Base-by-base conservation (phyloP, 805 yeast species). In the Zygosaccharomyces kombuchaensis region DNA sequence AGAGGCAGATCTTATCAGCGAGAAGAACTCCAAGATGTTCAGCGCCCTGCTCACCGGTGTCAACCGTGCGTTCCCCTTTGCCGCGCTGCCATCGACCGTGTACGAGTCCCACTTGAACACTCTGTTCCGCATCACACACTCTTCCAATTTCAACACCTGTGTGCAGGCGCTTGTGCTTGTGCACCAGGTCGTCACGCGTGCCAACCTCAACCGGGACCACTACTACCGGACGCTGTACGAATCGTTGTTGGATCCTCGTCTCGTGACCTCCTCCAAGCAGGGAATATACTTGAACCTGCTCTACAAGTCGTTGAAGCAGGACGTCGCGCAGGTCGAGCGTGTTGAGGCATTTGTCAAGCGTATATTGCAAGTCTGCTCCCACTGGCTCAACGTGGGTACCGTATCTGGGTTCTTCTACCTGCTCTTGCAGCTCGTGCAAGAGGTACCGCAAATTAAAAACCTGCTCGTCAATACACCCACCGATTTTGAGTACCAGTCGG, bases 1-100 rank as follows among this genome's bases (percentile, higher is more conserved):
- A 9, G 86, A 81, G 50, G 69, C 68, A 35, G 91, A 85, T 55
- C 67, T 83, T 1, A 49, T 71, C 17, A 87, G 88, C 59, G 98
- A 93, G 63, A 87, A 83, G 57, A 85, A 82, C 58, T 76, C 95
- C 36, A 87, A 86, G 58, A 68, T 91, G 56, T 87, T 91, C 57
- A 82, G 96, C 23, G 96, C 96, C 12, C 75, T 93, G 46, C 76
- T 93, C 54, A 88, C 99, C 1, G 99, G 99, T 55, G 77, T 93
- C 47, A 93, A 93, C 65, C 85, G 99, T 69, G 90, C 98, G 0
- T 91, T 87, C 74, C 98, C 98, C 45, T 93, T 87, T 63, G 81
- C 96, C 2, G 75, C 80, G 52, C 71, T 93, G 44, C 82, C 88
- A 13, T 76, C 80, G 31, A 81, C 83, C 23, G 77, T 78, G 6